phyloP scores from a whole-genome alignment of 371 early-diverging fungal species.

The Mucor piriformis region DNA sequence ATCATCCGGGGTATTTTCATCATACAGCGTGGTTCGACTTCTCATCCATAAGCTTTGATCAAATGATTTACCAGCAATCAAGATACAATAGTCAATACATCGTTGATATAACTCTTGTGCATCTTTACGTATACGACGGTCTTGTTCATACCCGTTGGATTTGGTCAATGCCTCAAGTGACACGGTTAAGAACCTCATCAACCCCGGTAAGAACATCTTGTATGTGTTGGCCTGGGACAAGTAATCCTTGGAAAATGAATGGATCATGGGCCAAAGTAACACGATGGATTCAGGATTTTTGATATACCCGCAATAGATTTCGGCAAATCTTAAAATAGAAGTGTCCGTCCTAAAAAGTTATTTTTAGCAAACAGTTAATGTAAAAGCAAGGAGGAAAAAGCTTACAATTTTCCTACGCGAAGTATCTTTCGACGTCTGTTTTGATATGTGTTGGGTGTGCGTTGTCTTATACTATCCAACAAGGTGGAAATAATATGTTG shows the following conservation, averaged over 20 bases:
- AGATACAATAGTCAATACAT: conserved; percentile 75
- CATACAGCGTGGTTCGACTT: conserved; percentile 47
- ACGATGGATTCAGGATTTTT: conserved; percentile 52
- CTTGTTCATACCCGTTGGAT: conserved; percentile 55
- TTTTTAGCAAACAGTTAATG: background rate
- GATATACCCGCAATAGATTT: conserved; percentile 58
- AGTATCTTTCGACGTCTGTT: conserved; percentile 39
- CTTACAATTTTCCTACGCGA: conserved; percentile 64
- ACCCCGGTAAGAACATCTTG: conserved; percentile 62
- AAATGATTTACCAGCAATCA: conserved; percentile 77
- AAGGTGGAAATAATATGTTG: conserved; percentile 58
- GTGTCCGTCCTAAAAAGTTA: conserved; percentile 57
- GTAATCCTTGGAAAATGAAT: conserved; percentile 69
- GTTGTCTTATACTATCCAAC: conserved; percentile 57
- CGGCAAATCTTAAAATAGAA: conserved; percentile 61
- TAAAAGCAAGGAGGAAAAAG: conserved; percentile 6
- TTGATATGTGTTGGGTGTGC: conserved; percentile 54
- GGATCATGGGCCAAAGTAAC: conserved; percentile 68
- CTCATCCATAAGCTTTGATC: conserved; percentile 78
- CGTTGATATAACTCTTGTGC: conserved; percentile 73
- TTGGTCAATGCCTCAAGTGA: conserved; percentile 56
- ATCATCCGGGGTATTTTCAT: conserved; percentile 30
- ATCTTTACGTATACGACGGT: conserved; percentile 67
- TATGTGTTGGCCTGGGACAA: conserved; percentile 62
- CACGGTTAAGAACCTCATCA: conserved; percentile 61